Conservation (phyloP, 305 asterid genomes). For the Withania somnifera region DNA sequence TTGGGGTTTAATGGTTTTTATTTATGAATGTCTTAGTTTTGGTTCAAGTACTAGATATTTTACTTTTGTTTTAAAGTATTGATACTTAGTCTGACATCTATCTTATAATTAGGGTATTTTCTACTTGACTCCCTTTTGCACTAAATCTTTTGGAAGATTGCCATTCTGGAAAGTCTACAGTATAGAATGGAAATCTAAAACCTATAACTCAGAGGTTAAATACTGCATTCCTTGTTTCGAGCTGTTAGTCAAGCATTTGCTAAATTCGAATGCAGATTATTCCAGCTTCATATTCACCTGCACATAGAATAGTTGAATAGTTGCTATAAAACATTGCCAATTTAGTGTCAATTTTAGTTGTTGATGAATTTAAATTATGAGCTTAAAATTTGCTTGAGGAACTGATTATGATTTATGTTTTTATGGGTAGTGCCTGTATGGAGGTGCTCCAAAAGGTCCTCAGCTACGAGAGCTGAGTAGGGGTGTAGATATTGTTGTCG, state of each 20-base stretch:
- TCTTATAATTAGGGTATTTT: not conserved
- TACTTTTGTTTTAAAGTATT: not conserved
- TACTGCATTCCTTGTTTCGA: not conserved
- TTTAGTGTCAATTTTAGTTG: not conserved
- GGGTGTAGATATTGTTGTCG: no score
- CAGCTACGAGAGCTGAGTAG: not conserved
- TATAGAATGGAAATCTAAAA: not conserved
- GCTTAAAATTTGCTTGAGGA: not conserved
- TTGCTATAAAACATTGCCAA: not conserved
- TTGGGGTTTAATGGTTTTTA: not conserved
- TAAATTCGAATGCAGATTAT: not conserved
- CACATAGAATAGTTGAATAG: not conserved
- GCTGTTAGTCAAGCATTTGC: not conserved
- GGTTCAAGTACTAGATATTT: not conserved
- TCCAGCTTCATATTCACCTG: not conserved
- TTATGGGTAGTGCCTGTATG: not conserved
- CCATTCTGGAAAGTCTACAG: not conserved
- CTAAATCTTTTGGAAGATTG: not conserved
- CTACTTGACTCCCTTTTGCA: not conserved
- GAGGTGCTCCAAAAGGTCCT: constrained; percentile 1
- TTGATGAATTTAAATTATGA: not conserved
- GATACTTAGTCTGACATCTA: not conserved
- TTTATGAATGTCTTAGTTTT: not conserved
- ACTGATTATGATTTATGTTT: not conserved
- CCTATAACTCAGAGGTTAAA: not conserved